phyloP scores from a whole-genome alignment of 306 rosid species.

The Cucumis hystrix region DNA sequence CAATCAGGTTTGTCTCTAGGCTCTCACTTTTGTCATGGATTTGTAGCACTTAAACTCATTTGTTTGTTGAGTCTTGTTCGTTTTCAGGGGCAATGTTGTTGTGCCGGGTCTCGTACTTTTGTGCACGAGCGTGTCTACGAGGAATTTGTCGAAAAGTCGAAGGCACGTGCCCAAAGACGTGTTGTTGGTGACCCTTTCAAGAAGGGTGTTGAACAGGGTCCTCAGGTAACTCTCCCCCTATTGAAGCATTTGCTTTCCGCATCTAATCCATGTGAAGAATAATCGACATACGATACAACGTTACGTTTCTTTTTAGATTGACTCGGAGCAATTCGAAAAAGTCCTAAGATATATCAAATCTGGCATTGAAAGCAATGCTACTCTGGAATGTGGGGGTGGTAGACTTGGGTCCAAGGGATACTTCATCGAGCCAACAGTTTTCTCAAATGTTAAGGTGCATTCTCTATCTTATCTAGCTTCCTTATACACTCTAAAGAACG shows the following conservation, averaged over 20 bases:
- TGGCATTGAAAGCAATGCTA: slow-evolving; percentile 62
- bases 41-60: not conserved
- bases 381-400: slow-evolving; percentile 82
- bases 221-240: slow-evolving; percentile 43
- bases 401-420: slow-evolving; percentile 72
- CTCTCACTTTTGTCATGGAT: not conserved
- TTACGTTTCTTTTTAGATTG: slow-evolving; percentile 34
- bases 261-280: not conserved
- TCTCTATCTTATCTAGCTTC: not conserved
- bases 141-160: slow-evolving; percentile 82
- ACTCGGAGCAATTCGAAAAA: slow-evolving; percentile 59
- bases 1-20: slow-evolving; percentile 54
- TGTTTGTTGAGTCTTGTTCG: not conserved
- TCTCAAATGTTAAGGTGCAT: slow-evolving; percentile 80
- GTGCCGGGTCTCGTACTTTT: slow-evolving; percentile 91
- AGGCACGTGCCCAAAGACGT: slow-evolving; percentile 63
- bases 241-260: not conserved
- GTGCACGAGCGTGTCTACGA: slow-evolving; percentile 82
- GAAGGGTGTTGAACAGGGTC: slow-evolving; percentile 90
- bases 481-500: not conserved
- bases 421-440: slow-evolving; percentile 86
- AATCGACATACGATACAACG: not conserved
- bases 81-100: slow-evolving; percentile 86
- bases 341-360: slow-evolving; percentile 61
- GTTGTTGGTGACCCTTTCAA: slow-evolving; percentile 90